phyloP scores from a whole-genome alignment of 2,329 filamentous ascomycete genomes.

The Didymella exigua region DNA sequence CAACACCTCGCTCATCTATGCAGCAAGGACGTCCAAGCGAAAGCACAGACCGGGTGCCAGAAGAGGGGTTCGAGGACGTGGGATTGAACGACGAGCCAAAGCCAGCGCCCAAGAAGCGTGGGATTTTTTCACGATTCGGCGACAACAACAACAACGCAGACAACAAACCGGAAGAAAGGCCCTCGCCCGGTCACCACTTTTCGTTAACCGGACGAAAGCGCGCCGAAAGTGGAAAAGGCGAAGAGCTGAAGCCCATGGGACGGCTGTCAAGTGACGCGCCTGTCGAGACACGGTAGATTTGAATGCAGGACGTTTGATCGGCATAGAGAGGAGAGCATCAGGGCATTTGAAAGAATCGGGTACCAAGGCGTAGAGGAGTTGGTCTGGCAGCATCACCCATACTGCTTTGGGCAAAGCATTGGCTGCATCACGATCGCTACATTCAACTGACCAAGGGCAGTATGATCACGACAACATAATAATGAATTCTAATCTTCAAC shows the following conservation, averaged over 20 bases:
- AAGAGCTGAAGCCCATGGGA: conserved; percentile 72
- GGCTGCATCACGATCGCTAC: conserved; percentile 27
- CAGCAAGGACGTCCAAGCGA: conserved; percentile 64
- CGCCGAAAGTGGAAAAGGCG: conserved; percentile 70
- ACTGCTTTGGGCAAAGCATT: conserved; percentile 16
- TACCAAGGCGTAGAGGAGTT: conserved; percentile 20
- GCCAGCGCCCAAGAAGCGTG: conserved; percentile 70
- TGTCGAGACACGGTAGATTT: conserved; percentile 32
- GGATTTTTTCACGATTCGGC: conserved; percentile 82
- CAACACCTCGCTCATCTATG: conserved; percentile 66
- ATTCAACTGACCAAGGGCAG: conserved; percentile 5
- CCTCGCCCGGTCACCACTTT: conserved; percentile 60
- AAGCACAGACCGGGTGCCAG: conserved; percentile 65
- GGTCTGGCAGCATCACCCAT: conserved; percentile 23
- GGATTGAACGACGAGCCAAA: conserved; percentile 79
- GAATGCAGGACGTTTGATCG: conserved; percentile 7
- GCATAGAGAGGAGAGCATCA: neutral
- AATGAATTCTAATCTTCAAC: conserved; percentile 9
- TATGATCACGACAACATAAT: conserved; percentile 14
- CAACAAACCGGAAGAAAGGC: conserved; percentile 48
- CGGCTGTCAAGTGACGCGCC: conserved; percentile 34
- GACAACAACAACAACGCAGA: conserved; percentile 54
- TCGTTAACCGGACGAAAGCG: conserved; percentile 73
- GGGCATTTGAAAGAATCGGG: conserved; percentile 1
- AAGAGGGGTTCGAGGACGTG: conserved; percentile 89